Evolutionary conservation across 768 basidiomycete genomes (phyloP).

Genomic region (Auricularia sp.): DNA sequence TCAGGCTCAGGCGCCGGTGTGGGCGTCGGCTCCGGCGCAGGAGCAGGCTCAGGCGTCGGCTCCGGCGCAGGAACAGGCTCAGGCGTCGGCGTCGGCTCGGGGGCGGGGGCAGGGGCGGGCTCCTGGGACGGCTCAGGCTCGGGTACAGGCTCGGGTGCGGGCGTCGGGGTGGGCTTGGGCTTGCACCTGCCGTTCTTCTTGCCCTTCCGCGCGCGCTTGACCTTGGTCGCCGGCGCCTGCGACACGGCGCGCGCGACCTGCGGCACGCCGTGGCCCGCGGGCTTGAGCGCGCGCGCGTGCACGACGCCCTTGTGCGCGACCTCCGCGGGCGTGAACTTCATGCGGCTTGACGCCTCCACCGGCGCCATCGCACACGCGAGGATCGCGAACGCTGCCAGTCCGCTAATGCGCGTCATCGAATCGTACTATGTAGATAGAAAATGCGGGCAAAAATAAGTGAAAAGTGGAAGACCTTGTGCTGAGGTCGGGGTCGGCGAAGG

Average conservation of each 20-base stretch:
- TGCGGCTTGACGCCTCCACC: not conserved
- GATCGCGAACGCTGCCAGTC: not conserved
- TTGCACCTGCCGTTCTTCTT: not conserved
- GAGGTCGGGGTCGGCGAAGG: not conserved
- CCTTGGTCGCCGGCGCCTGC: not conserved
- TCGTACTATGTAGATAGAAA: not conserved
- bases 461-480: not conserved
- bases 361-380: not conserved
- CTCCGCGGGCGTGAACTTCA: not conserved
- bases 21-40: not conserved
- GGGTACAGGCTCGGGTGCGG: not conserved
- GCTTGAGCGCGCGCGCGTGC: not conserved
- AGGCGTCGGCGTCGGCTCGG: not conserved
- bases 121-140: not conserved
- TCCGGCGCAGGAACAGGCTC: not conserved
- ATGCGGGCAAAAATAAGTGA: not conserved
- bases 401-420: not conserved
- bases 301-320: not conserved
- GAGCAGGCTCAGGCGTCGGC: not conserved
- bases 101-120: not conserved
- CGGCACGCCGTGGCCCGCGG: no score
- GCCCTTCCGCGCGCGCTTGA: not conserved
- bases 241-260: no score
- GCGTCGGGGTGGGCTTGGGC: not conserved
- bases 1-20: not conserved